A percentile compares a stretch with the other conserved stretches of the same genome.
Evolutionary conservation across 75 land plant genomes (phyloP).

Genomic region (Picea glauca): DNA sequence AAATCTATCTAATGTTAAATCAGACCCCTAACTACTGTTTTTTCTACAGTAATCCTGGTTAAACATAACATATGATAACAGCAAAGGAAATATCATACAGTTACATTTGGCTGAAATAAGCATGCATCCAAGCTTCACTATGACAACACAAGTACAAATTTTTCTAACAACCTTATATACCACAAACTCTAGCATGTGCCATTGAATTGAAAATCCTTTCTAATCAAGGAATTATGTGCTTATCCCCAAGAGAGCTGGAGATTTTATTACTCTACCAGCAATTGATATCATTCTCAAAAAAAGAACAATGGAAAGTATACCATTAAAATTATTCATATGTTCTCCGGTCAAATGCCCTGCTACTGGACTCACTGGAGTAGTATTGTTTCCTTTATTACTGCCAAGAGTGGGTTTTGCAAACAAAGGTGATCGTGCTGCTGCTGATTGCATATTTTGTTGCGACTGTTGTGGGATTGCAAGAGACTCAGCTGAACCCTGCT

Average conservation of each 20-base stretch:
- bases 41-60: constrained; percentile 5
- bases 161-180: not conserved
- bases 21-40: constrained; percentile 6
- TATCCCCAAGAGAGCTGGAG: not conserved
- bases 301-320: not conserved
- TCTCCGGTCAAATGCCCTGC: not conserved
- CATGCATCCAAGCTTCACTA: constrained; percentile 14
- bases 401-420: constrained; percentile 25
- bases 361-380: not conserved
- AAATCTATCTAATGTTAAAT: constrained; percentile 5
- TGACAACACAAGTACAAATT: not conserved
- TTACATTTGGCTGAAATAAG: not conserved
- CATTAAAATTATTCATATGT: not conserved
- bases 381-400: constrained; percentile 7
- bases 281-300: not conserved
- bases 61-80: not conserved
- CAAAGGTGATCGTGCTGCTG: constrained; percentile 13
- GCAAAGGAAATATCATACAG: not conserved
- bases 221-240: not conserved
- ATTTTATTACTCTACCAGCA: not conserved
- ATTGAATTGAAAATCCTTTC: not conserved
- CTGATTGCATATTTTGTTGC: not conserved
- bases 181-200: not conserved
- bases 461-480: not conserved
- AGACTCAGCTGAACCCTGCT: constrained; percentile 17